Percentiles rank a stretch among this genome's conserved stretches.
Conservation (phyloP, 176 grass and related monocot genomes). For the Cenchrus purpureus region DNA sequence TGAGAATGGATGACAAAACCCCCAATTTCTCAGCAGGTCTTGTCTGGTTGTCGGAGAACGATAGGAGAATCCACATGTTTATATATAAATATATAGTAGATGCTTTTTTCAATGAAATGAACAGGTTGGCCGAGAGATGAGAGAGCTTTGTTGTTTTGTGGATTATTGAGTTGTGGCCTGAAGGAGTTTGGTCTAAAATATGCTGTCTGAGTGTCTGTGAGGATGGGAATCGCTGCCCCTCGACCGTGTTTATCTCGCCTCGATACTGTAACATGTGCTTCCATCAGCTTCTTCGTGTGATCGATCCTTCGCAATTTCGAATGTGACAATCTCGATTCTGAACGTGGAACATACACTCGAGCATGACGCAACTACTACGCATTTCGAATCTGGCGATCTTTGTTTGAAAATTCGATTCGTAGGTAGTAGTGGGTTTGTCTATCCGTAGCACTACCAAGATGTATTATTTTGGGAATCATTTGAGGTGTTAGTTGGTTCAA, state of each 20-base stretch:
- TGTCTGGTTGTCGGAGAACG: slow-evolving; percentile 24
- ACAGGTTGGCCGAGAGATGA: not conserved
- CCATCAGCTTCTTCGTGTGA: not conserved
- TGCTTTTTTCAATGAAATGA: not conserved
- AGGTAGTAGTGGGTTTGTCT: not conserved
- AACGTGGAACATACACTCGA: slow-evolving; percentile 28
- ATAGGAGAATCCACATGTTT: not conserved
- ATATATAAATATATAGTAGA: not conserved
- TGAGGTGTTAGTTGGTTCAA: slow-evolving; percentile 6
- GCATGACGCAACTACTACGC: not conserved
- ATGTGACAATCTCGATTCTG: not conserved
- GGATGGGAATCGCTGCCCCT: not conserved
- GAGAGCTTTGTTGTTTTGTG: not conserved
- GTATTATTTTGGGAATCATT: not conserved
- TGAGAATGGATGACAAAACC: slow-evolving; percentile 8
- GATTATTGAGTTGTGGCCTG: not conserved
- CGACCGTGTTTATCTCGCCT: not conserved
- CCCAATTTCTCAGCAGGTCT: not conserved
- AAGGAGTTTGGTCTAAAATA: not conserved
- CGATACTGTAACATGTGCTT: not conserved
- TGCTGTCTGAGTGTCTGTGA: not conserved
- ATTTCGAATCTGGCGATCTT: no score
- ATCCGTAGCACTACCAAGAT: not conserved
- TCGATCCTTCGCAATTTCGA: not conserved
- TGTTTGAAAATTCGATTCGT: not conserved